These are phyloP conservation scores for Ophiostoma sp. DNA, from an alignment of 2,329 filamentous ascomycete genomes.

Conservation along the genomic window DNA sequence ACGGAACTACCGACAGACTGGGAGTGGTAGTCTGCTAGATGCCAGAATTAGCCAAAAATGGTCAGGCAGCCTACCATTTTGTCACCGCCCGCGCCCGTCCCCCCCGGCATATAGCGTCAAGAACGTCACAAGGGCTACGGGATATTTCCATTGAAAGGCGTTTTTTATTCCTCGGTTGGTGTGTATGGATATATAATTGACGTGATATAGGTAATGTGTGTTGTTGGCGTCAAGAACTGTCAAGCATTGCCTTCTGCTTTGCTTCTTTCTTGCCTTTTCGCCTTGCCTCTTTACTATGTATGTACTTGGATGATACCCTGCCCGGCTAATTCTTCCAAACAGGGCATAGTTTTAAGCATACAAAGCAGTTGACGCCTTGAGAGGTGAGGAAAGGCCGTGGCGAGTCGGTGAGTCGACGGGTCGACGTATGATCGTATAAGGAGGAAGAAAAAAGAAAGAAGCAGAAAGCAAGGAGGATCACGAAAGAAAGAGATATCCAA, in stretches of 20 bases:
- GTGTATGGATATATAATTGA: not conserved
- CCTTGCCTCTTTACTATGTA: not conserved
- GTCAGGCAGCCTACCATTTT: conserved; percentile 3
- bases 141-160: not conserved
- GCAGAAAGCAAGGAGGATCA: not conserved
- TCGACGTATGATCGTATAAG: no score
- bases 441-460: not conserved
- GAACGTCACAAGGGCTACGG: conserved; percentile 2
- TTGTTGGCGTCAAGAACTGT: not conserved
- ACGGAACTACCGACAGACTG: conserved; percentile 1
- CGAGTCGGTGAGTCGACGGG: no score
- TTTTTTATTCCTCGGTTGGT: not conserved
- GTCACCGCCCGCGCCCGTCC: not conserved
- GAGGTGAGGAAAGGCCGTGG: not conserved
- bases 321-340: conserved; percentile 1
- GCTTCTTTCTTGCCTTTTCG: not conserved
- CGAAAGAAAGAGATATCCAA: not conserved
- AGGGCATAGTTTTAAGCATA: not conserved
- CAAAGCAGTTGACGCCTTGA: not conserved
- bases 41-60: not conserved
- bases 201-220: not conserved
- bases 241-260: not conserved
- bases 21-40: not conserved
- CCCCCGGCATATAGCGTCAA: not conserved
- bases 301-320: not conserved